Conservation (phyloP, 306 rosid species). For the Medicago truncatula region DNA sequence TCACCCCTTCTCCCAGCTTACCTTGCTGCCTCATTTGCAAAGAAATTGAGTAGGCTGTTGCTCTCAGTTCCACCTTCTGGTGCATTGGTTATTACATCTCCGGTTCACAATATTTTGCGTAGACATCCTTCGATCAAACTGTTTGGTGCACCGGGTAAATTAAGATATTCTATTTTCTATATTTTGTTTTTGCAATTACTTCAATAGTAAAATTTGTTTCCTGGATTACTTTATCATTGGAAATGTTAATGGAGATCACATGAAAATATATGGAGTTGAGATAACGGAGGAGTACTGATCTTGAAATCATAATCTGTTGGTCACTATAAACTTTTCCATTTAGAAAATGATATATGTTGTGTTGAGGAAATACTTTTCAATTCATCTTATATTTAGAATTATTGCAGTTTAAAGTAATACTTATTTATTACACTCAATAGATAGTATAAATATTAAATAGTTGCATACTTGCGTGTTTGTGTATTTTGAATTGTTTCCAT, state of each 20-base stretch:
- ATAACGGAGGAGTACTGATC: slow-evolving; percentile 22
- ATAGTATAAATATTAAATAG: no score
- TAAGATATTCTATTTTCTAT: slow-evolving; percentile 24
- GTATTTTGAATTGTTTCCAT: not conserved
- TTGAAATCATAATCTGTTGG: not conserved
- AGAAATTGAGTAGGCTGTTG: slow-evolving; percentile 84
- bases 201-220: not conserved
- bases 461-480: no score
- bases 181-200: slow-evolving; percentile 1
- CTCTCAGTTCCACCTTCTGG: slow-evolving; percentile 89
- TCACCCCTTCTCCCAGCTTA: slow-evolving; percentile 96
- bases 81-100: slow-evolving; percentile 71
- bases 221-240: slow-evolving; percentile 5
- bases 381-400: slow-evolving; percentile 2
- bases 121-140: slow-evolving; percentile 93
- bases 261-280: not conserved
- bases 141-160: slow-evolving; percentile 92
- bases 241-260: slow-evolving; percentile 27
- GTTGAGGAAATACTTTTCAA: not conserved
- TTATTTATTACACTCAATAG: no score
- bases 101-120: slow-evolving; percentile 84
- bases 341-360: not conserved
- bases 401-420: not conserved
- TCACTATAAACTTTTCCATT: not conserved
- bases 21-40: slow-evolving; percentile 93